Evolutionary conservation across 2,329 filamentous ascomycete species (phyloP), one percentile per base, ranked within the genome.

Genomic region (Seiridium cupressi): DNA sequence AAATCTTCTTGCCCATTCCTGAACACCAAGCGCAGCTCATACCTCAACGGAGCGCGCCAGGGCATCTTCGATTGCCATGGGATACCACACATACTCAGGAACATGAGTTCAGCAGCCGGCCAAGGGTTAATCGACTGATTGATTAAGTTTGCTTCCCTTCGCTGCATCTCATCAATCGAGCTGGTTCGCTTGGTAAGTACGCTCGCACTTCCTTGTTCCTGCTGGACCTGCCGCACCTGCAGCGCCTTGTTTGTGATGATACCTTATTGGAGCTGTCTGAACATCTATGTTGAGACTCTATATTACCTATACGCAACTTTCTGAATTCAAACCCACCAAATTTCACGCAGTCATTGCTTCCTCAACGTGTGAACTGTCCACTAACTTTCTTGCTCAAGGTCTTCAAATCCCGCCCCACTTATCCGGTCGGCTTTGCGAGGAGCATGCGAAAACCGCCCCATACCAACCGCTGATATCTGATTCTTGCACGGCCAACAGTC

Each of bases 191-290:
- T 26, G 18, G 18, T 26, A 26, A 26, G 18, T 26, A 26, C 18
- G 18, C 18, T 26, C 2, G 18, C 18, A 26, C 18, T 26, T 26
- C 18, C 18, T 26, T 36, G 32, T n/a, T 38, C n/a, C 49, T 53
- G 32, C 32, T 35, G 8, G 10, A 36, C 34, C 13, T 18, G 38
- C 32, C 32, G 18, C 35, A 35, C 35, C 10, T 53, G 8, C 31
- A 10, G n/a, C 49, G 49, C 49, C 49, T 9, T 38, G n/a, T 53
- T 13, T 35, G 31, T 83, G 81, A 83, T 82, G 79, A 78, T 68
- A 66, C 69, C 65, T 79, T 89, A 91, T 91, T 91, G 89, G 89
- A 91, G 89, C 89, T 91, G 88, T 91, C 89, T 87, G 77, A 83
- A 76, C 84, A 79, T 74, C 73, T 72, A 77, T 89, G 86, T 81